Percentiles rank a stretch among this genome's conserved stretches.
Conservation (phyloP, 2,329 filamentous ascomycete genomes). For the Tympanopsis confertula region DNA sequence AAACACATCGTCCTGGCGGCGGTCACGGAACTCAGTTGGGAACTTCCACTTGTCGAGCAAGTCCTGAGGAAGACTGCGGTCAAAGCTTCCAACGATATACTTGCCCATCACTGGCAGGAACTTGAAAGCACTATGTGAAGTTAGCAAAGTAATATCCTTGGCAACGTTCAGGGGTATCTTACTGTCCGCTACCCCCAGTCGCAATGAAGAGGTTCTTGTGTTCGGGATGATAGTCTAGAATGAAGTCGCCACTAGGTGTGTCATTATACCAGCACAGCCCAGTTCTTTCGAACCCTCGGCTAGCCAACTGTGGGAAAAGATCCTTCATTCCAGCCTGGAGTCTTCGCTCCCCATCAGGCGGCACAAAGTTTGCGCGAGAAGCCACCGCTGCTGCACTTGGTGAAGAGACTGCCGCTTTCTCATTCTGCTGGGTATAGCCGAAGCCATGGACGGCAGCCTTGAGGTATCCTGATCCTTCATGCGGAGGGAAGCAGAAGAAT, state of each 20-base stretch:
- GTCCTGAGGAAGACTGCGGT: neutral
- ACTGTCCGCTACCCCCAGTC: neutral
- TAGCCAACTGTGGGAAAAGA: slow-evolving; percentile 9
- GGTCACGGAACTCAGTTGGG: neutral
- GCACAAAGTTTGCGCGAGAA: slow-evolving; percentile 2
- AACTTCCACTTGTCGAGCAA: slow-evolving; percentile 1
- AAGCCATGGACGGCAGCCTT: slow-evolving; percentile 15
- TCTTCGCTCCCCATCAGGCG: slow-evolving; percentile 7
- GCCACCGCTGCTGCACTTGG: neutral
- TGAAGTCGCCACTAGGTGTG: slow-evolving; percentile 18
- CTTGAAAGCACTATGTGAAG: neutral
- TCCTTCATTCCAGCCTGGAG: slow-evolving; percentile 8
- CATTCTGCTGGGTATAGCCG: slow-evolving; percentile 6
- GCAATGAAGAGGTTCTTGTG: slow-evolving; percentile 6
- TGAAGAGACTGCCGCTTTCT: neutral
- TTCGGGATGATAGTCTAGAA: slow-evolving; percentile 17
- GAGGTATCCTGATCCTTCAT: slow-evolving; percentile 10
- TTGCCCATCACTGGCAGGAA: neutral
- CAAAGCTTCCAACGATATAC: neutral
- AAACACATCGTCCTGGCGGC: neutral
- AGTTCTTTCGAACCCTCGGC: slow-evolving; percentile 12
- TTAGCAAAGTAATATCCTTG: neutral
- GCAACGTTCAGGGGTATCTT: neutral
- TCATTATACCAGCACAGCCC: slow-evolving; percentile 22
- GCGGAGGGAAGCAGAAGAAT: slow-evolving; percentile 17